Base-by-base conservation (phyloP, 1,284 basidiomycete species). In the Austroboletus novae-zelandiae region DNA sequence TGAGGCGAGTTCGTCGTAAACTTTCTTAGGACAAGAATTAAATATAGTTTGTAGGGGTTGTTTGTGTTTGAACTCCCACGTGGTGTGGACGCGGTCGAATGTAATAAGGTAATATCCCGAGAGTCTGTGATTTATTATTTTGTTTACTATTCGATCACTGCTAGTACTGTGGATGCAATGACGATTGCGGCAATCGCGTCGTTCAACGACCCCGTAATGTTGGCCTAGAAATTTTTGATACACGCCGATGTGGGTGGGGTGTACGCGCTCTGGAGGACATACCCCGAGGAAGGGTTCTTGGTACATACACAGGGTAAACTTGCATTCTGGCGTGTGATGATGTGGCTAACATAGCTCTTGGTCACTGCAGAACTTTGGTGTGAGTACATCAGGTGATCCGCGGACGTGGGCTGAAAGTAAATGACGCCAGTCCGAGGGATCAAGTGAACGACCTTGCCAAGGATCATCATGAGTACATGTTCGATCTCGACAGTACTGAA, bases 271-370 rank as follows among this genome's bases (percentile, higher is more conserved):
- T 58, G 47, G 54, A 62, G 0, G 57, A 68, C 25, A 57, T 86
- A 2, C 61, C 63, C 17, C 66, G 51, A 41, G 84, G 84, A 14
- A 82, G 78, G 52, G 78, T 86, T 5, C 52, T 86, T 23, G 84
- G 84, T 2, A 70, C 80, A 14, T 86, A 82, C 58, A 76, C 83
- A 43, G 84, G 84, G 84, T 84, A 59, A 60, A 42, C 69, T 60
- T 14, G n/a, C 23, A 32, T 50, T 42, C 45, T 18, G 5, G 30
- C 14, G 23, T 41, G 41, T 34, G 42, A 10, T 43, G 41, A 30
- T 14, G 35, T 36, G 25, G 31, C 48, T 55, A 39, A 56, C 32
- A 43, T 34, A 23, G 42, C 17, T 40, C 41, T 31, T 35, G 17
- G 34, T 50, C 17, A 31, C 15, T 36, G 4, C 45, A 67, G 65